A percentile compares a stretch with the other conserved stretches of the same genome.
Evolutionary conservation across 2,329 filamentous ascomycete genomes (phyloP).

Genomic region (Alternaria hordeiaustralica): DNA sequence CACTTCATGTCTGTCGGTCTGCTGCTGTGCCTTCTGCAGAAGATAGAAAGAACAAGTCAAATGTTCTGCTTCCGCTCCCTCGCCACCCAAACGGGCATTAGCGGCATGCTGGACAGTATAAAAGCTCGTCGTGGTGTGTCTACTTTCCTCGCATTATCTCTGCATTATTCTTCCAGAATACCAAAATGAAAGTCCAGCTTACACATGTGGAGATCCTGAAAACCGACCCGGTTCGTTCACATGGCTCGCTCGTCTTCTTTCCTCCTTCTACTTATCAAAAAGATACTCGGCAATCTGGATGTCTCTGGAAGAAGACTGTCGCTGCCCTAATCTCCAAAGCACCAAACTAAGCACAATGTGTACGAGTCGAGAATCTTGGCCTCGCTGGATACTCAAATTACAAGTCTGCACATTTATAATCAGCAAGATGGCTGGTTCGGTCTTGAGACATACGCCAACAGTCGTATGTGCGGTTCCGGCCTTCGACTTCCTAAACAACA

Average conservation of each 20-base stretch:
- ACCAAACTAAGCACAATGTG: no score
- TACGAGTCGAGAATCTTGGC: background rate
- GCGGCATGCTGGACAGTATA: background rate
- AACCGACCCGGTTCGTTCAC: no score
- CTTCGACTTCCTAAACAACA: background rate
- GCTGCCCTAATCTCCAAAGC: no score
- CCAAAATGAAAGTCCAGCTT: background rate
- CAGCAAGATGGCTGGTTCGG: background rate
- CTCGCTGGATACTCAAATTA: background rate
- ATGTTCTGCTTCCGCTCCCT: background rate
- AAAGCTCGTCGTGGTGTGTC: fast-evolving
- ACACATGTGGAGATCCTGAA: no score
- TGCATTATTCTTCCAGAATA: background rate
- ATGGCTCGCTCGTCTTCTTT: background rate
- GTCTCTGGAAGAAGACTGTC: background rate
- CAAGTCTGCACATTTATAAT: background rate
- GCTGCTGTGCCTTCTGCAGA: background rate
- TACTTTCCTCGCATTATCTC: background rate
- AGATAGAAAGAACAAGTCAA: background rate
- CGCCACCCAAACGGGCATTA: background rate
- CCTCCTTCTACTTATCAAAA: background rate
- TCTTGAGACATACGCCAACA: background rate
- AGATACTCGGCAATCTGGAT: fast-evolving
- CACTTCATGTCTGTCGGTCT: background rate
- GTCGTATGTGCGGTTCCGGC: background rate